Evolutionary conservation across 345 rosid genomes (phyloP), one percentile per base, ranked within the genome.

Genomic region (Linum lewisii): DNA sequence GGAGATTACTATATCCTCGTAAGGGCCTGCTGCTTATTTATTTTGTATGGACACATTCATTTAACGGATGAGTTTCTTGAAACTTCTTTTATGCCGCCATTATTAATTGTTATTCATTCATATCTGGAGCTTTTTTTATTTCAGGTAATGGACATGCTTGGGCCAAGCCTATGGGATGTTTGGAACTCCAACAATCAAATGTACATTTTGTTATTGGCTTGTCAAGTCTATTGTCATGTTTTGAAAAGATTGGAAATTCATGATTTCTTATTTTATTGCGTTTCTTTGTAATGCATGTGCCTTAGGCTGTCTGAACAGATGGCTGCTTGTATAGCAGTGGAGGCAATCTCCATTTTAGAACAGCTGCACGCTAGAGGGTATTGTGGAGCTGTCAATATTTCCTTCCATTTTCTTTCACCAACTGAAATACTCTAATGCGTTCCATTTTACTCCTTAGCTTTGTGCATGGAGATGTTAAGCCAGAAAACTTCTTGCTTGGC

Each of bases 81-180:
- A 7, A 52, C 55, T 52, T 6, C 22, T 20, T 2, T 23, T n/a
- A 20, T 21, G 24, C 11, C 2, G 16, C 13, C 8, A 21, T 20
- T 20, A 7, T 10, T 52, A 8, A 14, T 52, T 52, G 13, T 20
- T 18, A 9, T 14, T 52, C 55, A 14, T 20, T 23, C 32, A 26
- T 26, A 1, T 19, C 55, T 52, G 29, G 63, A 51, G 24, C 15
- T 56, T 26, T 21, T 29, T 36, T 57, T 23, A 20, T 58, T 61
- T 69, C 64, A 71, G 74, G 74, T 71, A 16, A 71, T 71, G 74
- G 74, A 71, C 56, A 71, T 71, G 66, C 66, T 71, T 20, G 74
- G 74, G 4, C 74, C 74, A 14, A 71, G 74, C 56, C 66, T 71
- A 19, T 71, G 74, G 74, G 74, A 71, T 57, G 74, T 71, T 65